Base-by-base conservation (phyloP, 192 early-diverging fungal species). In the Coemansia sp. region DNA sequence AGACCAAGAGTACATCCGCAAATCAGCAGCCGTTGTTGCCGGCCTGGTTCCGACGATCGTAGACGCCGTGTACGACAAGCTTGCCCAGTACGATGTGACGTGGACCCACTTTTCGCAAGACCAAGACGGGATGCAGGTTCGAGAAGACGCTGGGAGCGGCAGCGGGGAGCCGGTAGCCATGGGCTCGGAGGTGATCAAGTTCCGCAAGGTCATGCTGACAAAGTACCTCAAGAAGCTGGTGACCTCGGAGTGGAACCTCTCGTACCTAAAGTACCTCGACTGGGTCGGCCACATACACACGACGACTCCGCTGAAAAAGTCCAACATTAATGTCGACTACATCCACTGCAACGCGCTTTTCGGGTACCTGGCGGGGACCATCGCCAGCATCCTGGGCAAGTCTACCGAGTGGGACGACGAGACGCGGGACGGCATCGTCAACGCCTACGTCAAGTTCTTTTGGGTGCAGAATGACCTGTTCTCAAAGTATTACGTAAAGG, bases 391-490 rank as follows among this genome's bases (percentile, higher is more conserved):
- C 8, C 36, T 87, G 55, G 66, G 80, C 56, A 80, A 81, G 12
- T 42, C 80, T 27, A 72, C 79, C 34, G 60, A 86, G 48, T 79
- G 76, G 76, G 86, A 89, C 34, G 69, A 76, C 10, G 83, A 82
- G 8, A 82, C 80, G 0, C 75, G 86, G 22, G 68, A 83, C 40
- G 68, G 75, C 32, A 82, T 80, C 41, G 76, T 90, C 26, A 67
- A 75, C n/a, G 91, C 90, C 5, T 93, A 89, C 58, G 83, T 80
- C 63, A 93, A 92, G 75, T 73, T 93, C 41, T 83, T 93, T 32
- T 93, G 91, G 91, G 80, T 93, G 44, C 91, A 93, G 79, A 93
- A 87, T 61, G 91, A 93, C 62, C 77, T 89, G 55, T 93, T 92
- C 75, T 83, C 85, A 27, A 82, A 82, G 68, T 91, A 87, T 54